phyloP scores from a whole-genome alignment of 2,329 filamentous ascomycete species.

The Trichoderma hamatum region DNA sequence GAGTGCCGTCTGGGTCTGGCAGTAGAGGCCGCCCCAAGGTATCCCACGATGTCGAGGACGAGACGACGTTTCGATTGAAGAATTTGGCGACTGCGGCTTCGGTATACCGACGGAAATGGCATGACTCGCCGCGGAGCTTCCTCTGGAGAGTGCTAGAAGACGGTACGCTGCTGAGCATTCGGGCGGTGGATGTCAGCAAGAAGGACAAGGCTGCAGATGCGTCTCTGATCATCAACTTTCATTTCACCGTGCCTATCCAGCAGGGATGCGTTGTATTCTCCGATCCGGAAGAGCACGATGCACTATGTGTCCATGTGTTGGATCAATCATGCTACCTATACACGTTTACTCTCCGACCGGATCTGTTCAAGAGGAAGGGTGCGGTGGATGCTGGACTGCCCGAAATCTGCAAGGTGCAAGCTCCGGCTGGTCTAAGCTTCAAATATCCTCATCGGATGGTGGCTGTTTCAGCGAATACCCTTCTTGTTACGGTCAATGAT shows the following conservation, averaged over 20 bases:
- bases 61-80: slow-evolving; percentile 71
- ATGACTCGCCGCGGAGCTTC: slow-evolving; percentile 79
- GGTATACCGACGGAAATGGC: slow-evolving; percentile 79
- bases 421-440: slow-evolving; percentile 73
- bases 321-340: slow-evolving; percentile 80
- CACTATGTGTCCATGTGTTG: slow-evolving; percentile 76
- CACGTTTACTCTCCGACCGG: slow-evolving; percentile 79
- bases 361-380: slow-evolving; percentile 73
- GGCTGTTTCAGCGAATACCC: slow-evolving; percentile 70
- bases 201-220: slow-evolving; percentile 67
- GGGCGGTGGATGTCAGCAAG: slow-evolving; percentile 78
- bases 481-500: slow-evolving; percentile 81
- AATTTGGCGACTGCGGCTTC: slow-evolving; percentile 78
- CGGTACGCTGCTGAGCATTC: slow-evolving; percentile 77
- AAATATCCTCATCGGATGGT: slow-evolving; percentile 80
- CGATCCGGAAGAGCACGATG: slow-evolving; percentile 77
- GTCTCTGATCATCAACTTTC: slow-evolving; percentile 74
- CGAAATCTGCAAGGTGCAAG: slow-evolving; percentile 75
- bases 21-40: slow-evolving; percentile 48
- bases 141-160: slow-evolving; percentile 88
- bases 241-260: slow-evolving; percentile 73
- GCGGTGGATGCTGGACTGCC: slow-evolving; percentile 73
- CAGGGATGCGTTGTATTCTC: slow-evolving; percentile 80
- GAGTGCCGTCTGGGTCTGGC: slow-evolving; percentile 60
- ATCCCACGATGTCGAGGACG: slow-evolving; percentile 60